Conservation (phyloP, 257 asterid species). For the Salvia splendens region DNA sequence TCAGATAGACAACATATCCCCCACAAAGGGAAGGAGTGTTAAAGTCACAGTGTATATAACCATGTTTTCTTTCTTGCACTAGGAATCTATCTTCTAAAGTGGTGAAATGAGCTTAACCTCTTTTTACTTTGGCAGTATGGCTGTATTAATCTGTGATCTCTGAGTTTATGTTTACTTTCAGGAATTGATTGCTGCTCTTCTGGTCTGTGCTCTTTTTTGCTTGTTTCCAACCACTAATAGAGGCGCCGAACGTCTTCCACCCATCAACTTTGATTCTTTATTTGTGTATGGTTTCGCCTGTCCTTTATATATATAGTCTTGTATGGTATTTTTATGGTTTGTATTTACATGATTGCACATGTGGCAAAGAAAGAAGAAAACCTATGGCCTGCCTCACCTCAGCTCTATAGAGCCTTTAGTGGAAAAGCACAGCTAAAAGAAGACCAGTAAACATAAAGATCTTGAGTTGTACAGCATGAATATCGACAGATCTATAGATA, state of each 20-base stretch:
- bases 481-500: slow-evolving; percentile 2
- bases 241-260: slow-evolving; percentile 70
- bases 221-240: slow-evolving; percentile 71
- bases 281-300: slow-evolving; percentile 67
- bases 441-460: not conserved
- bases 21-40: slow-evolving; percentile 6
- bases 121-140: slow-evolving; percentile 10
- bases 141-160: slow-evolving; percentile 18
- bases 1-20: not conserved
- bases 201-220: slow-evolving; percentile 82
- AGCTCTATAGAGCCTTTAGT: not conserved
- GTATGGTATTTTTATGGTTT: slow-evolving; percentile 11
- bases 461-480: not conserved
- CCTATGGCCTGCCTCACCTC: not conserved
- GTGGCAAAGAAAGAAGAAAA: not conserved
- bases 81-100: not conserved
- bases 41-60: not conserved
- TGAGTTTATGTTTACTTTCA: slow-evolving; percentile 42
- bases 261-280: slow-evolving; percentile 74
- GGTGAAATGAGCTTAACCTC: slow-evolving; percentile 18
- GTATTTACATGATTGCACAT: slow-evolving; percentile 5
- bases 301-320: slow-evolving; percentile 17
- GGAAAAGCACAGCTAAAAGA: not conserved
- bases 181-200: slow-evolving; percentile 90
- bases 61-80: not conserved